These are phyloP conservation scores for Priceomyces melissophilus DNA, from an alignment of 805 yeast genomes.

Conservation along the genomic window DNA sequence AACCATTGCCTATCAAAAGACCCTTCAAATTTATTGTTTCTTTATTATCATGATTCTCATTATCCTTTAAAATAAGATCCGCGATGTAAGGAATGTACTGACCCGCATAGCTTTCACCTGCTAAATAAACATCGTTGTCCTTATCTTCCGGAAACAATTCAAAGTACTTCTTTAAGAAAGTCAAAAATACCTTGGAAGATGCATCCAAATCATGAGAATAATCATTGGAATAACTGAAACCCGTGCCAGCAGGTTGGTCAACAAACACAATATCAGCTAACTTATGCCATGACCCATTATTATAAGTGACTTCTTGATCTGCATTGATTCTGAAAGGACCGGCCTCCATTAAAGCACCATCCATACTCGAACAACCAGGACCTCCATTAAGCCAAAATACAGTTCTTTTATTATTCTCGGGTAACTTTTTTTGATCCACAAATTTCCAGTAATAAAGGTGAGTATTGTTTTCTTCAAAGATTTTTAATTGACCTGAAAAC, in stretches of 20 bases:
- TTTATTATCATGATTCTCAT: conserved; percentile 20
- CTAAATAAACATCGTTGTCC: conserved; percentile 63
- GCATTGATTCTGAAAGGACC: conserved; percentile 77
- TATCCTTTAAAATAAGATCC: conserved; percentile 50
- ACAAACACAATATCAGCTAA: conserved; percentile 76
- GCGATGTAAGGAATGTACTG: conserved; percentile 93
- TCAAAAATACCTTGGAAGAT: conserved; percentile 60
- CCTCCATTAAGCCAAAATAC: conserved; percentile 96
- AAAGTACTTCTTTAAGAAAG: conserved; percentile 65
- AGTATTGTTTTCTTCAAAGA: conserved; percentile 50
- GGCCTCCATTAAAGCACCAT: conserved; percentile 88
- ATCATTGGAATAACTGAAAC: conserved; percentile 65
- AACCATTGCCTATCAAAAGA: conserved; percentile 84
- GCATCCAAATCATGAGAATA: conserved; percentile 53
- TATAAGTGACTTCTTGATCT: conserved; percentile 43
- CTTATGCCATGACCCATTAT: conserved; percentile 82
- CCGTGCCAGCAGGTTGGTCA: conserved; percentile 95
- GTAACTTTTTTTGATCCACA: conserved; percentile 26
- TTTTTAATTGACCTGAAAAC: conserved; percentile 66
- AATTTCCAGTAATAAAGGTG: conserved; percentile 79
- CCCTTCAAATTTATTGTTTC: conserved; percentile 52
- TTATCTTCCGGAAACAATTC: conserved; percentile 70
- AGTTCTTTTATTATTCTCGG: conserved; percentile 40
- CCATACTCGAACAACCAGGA: conserved; percentile 98
- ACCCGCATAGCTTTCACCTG: conserved; percentile 97